Evolutionary conservation across 176 grass and related monocot species (phyloP).

Genomic region (Cenchrus fungigraminus): DNA sequence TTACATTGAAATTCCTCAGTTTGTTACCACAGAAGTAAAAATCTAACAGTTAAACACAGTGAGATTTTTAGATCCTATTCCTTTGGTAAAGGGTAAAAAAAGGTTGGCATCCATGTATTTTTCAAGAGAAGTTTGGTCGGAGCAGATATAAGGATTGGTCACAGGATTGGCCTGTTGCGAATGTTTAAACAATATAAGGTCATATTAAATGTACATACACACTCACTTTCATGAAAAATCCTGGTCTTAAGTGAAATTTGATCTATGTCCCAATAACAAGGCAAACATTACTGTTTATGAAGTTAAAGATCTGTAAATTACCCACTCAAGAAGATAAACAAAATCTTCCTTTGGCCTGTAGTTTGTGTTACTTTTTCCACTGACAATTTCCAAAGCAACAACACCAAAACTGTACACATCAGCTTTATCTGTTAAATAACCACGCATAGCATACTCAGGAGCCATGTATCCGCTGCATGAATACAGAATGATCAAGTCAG

Average conservation of each 20-base stretch:
- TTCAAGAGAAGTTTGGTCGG: constrained; percentile 12
- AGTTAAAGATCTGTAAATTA: constrained; percentile 45
- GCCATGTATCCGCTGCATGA: constrained; percentile 95
- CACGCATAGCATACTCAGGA: constrained; percentile 97
- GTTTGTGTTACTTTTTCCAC: constrained; percentile 93
- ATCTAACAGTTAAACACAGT: neutral
- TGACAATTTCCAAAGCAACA: constrained; percentile 90
- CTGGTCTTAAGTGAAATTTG: constrained; percentile 10
- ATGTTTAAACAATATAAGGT: constrained; percentile 11
- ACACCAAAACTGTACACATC: constrained; percentile 95
- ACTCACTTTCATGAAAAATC: neutral
- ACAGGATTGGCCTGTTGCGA: constrained; percentile 20
- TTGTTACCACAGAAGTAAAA: constrained; percentile 29
- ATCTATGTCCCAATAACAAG: neutral
- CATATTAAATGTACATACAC: neutral
- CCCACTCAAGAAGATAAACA: constrained; percentile 95
- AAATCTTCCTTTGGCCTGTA: constrained; percentile 95
- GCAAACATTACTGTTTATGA: neutral
- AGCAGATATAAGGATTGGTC: neutral
- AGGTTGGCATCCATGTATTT: neutral
- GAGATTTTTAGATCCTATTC: constrained; percentile 9
- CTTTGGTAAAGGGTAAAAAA: neutral
- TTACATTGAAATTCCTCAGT: neutral
- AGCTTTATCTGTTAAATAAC: constrained; percentile 94
- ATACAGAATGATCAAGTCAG: constrained; percentile 33